Evolutionary conservation across 805 yeast species (phyloP).

Genomic region (Yarrowia sp.): DNA sequence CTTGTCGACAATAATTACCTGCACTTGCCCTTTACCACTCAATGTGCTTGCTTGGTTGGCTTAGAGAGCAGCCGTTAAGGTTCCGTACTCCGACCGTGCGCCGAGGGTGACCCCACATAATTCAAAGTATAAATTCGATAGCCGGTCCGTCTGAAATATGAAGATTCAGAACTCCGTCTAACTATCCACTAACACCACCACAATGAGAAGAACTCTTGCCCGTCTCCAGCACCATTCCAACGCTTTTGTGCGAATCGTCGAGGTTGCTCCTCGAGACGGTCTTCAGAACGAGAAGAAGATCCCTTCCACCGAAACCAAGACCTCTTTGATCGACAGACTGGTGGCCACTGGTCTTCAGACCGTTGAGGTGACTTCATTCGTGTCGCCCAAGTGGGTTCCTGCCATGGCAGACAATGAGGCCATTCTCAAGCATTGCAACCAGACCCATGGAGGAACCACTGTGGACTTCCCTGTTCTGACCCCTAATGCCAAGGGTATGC

Average conservation of each 20-base stretch:
- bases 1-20: background rate
- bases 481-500: slow-evolving; percentile 48
- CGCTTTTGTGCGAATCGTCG: slow-evolving; percentile 45
- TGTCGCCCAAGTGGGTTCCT: slow-evolving; percentile 51
- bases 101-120: slow-evolving; percentile 35
- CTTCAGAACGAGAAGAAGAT: slow-evolving; percentile 47
- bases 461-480: slow-evolving; percentile 47
- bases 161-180: background rate
- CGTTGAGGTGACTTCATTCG: slow-evolving; percentile 49
- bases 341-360: slow-evolving; percentile 44
- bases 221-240: slow-evolving; percentile 36
- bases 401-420: slow-evolving; percentile 48
- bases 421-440: slow-evolving; percentile 39
- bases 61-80: slow-evolving; percentile 5
- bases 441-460: slow-evolving; percentile 1
- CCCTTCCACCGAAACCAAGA: slow-evolving; percentile 46
- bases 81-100: slow-evolving; percentile 23
- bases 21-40: background rate
- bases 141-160: slow-evolving; percentile 14
- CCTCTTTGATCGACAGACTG: slow-evolving; percentile 46
- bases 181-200: background rate
- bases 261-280: slow-evolving; percentile 50
- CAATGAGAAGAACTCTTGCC: slow-evolving; percentile 37
- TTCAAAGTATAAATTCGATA: slow-evolving; percentile 37
- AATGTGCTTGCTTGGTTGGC: background rate